Base-by-base conservation (phyloP, 805 yeast genomes). In the Priceomyces carsonii region DNA sequence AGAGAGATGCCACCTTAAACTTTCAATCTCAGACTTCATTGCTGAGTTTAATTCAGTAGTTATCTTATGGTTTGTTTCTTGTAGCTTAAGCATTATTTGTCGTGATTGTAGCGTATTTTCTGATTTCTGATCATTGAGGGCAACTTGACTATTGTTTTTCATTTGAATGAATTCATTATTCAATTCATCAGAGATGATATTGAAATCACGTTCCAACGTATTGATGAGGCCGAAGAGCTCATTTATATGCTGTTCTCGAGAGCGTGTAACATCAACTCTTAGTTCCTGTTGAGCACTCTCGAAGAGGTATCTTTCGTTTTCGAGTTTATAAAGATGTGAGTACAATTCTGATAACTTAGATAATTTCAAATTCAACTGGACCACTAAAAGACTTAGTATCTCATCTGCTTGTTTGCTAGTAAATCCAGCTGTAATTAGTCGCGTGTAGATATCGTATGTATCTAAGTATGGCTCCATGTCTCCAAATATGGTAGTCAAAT, bases 261-360 rank as follows among this genome's bases (percentile, higher is more conserved):
- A 75, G 26, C 81, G 73, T 26, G 82, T 79, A 16, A 89, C 77
- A 48, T 89, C 96, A 29, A 84, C 86, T 32, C 83, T 62, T 23
- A 91, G 61, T 57, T 91, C 98, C 36, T 90, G 82, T 42, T 87
- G 87, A 0, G 96, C 96, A 20, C 96, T 95, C 54, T 89, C 91
- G 57, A 88, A 90, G 9, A 93, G 62, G 53, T 91, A 93, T 15
- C 79, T 75, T 50, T 91, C 96, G 50, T 90, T 91, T 44, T 90
- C 96, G 10, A 88, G 63, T 47, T 88, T 96, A 42, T 79, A 78
- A 18, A 61, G 61, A 15, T 76, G 79, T 4, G 75, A 61, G 53
- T 74, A 77, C 38, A 66, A 67, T 4, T 61, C 55, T 30, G 71
- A 66, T 22, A 81, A 60, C 54, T 66, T 67, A 17, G 63, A 45